These are phyloP conservation scores for Purshia tridentata DNA, from an alignment of 306 rosid genomes.

Conservation along the genomic window DNA sequence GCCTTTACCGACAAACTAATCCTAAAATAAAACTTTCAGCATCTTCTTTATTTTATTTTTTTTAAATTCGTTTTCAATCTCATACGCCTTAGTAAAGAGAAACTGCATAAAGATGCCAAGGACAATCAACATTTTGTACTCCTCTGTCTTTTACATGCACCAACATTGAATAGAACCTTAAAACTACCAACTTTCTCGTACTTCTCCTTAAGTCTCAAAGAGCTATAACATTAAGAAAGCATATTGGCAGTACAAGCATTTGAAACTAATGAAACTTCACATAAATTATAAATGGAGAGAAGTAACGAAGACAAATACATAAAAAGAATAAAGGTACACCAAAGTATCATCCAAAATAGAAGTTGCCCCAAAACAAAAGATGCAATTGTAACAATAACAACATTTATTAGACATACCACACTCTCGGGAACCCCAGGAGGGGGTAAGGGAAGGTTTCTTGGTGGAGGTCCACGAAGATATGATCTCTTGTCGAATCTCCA, in stretches of 20 bases:
- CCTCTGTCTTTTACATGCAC: not conserved
- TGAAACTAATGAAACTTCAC: not conserved
- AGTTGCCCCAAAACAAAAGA: not conserved
- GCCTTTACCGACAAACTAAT: no score
- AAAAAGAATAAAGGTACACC: not conserved
- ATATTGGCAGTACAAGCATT: not conserved
- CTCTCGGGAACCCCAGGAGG: constrained; percentile 98
- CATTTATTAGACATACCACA: constrained; percentile 66
- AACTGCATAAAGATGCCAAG: no score
- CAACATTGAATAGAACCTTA: not conserved
- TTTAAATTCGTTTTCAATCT: no score
- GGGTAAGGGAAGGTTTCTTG: constrained; percentile 76
- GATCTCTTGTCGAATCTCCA: constrained; percentile 99
- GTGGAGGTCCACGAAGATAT: constrained; percentile 77
- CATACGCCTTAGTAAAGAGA: no score
- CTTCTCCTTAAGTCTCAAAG: not conserved
- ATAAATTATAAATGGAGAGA: not conserved
- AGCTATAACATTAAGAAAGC: constrained; percentile 1
- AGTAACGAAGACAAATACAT: not conserved
- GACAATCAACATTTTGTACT: no score
- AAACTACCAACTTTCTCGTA: not conserved
- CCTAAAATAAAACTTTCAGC: no score
- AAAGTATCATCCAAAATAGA: not conserved
- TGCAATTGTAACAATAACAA: not conserved
- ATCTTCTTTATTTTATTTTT: no score